phyloP scores from a whole-genome alignment of 176 grass and related monocot species.

The Alloteropsis semialata region DNA sequence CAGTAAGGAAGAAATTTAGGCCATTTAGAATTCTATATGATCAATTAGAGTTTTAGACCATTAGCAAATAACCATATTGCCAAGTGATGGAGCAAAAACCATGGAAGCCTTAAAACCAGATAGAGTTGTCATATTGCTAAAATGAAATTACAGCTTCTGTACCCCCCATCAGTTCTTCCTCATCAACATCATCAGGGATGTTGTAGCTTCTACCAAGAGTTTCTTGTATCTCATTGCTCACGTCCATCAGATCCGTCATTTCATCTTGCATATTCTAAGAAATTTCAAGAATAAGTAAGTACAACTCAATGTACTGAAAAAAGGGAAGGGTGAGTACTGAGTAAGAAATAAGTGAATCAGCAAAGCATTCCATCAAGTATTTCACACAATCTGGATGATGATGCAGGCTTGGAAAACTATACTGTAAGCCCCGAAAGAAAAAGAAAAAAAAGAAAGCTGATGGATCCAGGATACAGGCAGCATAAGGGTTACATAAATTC shows the following conservation, averaged over 20 bases:
- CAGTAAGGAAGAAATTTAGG: not conserved
- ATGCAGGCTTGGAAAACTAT: not conserved
- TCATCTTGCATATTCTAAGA: constrained; percentile 95
- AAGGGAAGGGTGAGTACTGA: not conserved
- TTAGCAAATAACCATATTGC: not conserved
- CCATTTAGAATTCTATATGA: not conserved
- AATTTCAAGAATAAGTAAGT: constrained; percentile 5
- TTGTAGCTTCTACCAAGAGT: constrained; percentile 90
- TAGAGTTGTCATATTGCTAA: not conserved
- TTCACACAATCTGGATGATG: not conserved
- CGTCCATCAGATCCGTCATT: constrained; percentile 93
- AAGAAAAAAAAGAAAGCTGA: no score
- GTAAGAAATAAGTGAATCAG: not conserved
- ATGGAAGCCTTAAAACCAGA: not conserved
- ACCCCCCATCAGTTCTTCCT: constrained; percentile 95
- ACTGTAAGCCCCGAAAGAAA: no score
- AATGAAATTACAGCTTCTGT: constrained; percentile 25
- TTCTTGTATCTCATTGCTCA: constrained; percentile 96
- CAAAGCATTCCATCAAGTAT: not conserved
- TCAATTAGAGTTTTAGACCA: constrained; percentile 1
- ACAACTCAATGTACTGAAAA: not conserved
- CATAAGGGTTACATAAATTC: not conserved
- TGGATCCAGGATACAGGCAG: not conserved
- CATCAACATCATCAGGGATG: constrained; percentile 93
- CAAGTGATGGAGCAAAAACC: not conserved